Evolutionary conservation across 2,329 filamentous ascomycete genomes (phyloP).

Genomic region (Alternaria sp.): DNA sequence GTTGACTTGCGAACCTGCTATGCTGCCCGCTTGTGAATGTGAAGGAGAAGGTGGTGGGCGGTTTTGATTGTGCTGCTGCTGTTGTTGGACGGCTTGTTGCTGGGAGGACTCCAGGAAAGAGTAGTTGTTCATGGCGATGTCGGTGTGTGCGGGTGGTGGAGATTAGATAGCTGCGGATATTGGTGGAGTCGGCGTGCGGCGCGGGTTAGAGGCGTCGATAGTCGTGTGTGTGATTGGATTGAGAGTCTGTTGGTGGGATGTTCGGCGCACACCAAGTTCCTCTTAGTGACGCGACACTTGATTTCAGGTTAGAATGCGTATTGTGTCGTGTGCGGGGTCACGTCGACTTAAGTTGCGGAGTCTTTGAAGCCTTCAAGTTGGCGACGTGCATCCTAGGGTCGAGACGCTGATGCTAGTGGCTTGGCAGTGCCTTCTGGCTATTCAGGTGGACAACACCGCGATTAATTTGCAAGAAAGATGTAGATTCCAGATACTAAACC

Average conservation of each 20-base stretch:
- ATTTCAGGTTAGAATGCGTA: not conserved
- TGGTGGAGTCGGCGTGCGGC: slow-evolving; percentile 21
- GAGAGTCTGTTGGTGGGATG: slow-evolving; percentile 6
- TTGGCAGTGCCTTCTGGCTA: slow-evolving; percentile 1
- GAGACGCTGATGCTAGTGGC: slow-evolving; percentile 8
- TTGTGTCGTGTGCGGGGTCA: slow-evolving; percentile 11
- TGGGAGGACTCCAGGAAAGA: slow-evolving; percentile 43
- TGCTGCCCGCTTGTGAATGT: slow-evolving; percentile 30
- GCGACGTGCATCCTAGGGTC: slow-evolving; percentile 2
- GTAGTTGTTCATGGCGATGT: slow-evolving; percentile 47
- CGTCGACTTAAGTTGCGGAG: slow-evolving; percentile 4
- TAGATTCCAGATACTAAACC: not conserved
- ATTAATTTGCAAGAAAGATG: not conserved
- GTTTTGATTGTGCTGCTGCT: slow-evolving; percentile 26
- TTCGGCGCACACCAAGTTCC: not conserved
- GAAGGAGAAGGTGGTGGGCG: slow-evolving; percentile 48
- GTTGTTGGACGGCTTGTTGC: slow-evolving; percentile 19
- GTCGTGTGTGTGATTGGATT: slow-evolving; percentile 13
- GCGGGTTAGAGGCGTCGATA: slow-evolving; percentile 13
- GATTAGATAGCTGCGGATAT: slow-evolving; percentile 14
- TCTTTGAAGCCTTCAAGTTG: not conserved
- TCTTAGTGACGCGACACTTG: slow-evolving; percentile 5
- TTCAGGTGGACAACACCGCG: not conserved
- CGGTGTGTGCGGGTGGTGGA: slow-evolving; percentile 16
- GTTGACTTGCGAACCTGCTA: slow-evolving; percentile 39